Evolutionary conservation across 352 stramenopile species (phyloP).

Genomic region (Phytophthora palmivora): DNA sequence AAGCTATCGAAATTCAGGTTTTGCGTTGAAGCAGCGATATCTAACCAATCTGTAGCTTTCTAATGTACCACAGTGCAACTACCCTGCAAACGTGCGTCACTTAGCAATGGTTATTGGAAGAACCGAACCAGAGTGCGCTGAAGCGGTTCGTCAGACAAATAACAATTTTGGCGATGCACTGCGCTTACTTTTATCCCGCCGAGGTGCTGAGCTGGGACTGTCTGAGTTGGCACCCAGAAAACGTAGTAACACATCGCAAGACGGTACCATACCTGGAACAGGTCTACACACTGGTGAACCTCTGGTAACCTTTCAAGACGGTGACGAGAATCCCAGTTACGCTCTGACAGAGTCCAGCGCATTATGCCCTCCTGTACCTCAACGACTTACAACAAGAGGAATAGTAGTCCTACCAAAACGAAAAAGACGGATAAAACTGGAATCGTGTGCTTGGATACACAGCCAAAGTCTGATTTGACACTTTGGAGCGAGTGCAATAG

Average conservation of each 20-base stretch:
- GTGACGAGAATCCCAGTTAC: conserved; percentile 86
- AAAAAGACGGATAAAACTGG: conserved; percentile 42
- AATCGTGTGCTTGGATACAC: conserved; percentile 10
- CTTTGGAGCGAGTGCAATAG: conserved; percentile 80
- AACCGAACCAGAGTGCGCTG: conserved; percentile 56
- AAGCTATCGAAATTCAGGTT: conserved; percentile 2
- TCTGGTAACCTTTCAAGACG: conserved; percentile 69
- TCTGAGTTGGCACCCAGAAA: conserved; percentile 17
- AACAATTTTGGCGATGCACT: conserved; percentile 62
- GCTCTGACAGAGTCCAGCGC: conserved; percentile 68
- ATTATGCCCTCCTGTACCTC: conserved; percentile 18
- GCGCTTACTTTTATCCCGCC: conserved; percentile 59
- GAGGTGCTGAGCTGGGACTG: conserved; percentile 42
- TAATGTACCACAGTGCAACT: conserved; percentile 25
- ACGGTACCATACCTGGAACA: neutral
- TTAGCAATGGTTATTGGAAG: conserved; percentile 60
- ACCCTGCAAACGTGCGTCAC: conserved; percentile 52
- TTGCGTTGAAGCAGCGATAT: neutral
- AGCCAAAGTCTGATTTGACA: conserved; percentile 44
- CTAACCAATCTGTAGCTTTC: conserved; percentile 13
- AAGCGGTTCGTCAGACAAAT: conserved; percentile 61
- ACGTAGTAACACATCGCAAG: neutral
- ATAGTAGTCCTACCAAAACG: conserved; percentile 52
- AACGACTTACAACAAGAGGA: conserved; percentile 30
- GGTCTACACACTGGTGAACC: conserved; percentile 18